These are phyloP conservation scores for Cronartium quercuum DNA, from an alignment of 1,284 basidiomycete genomes.

Conservation along the genomic window DNA sequence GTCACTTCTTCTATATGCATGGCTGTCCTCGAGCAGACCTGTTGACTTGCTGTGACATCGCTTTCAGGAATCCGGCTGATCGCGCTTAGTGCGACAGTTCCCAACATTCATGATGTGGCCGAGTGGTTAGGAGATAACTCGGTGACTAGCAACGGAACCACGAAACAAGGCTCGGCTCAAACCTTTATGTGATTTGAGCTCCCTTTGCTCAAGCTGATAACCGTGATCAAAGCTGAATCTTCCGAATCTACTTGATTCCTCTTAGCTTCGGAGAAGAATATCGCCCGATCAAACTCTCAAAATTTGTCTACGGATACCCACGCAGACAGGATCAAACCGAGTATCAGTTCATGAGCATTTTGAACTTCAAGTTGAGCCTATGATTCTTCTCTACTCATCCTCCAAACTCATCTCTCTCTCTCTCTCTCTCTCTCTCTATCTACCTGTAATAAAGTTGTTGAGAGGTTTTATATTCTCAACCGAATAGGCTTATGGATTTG, in stretches of 20 bases:
- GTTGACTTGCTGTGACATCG: conserved; percentile 1
- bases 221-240: background rate
- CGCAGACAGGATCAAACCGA: conserved; percentile 62
- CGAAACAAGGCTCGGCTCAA: conserved; percentile 46
- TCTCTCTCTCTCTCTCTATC: no score
- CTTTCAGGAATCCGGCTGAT: conserved; percentile 66
- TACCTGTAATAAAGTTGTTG: conserved; percentile 52
- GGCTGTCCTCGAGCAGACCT: background rate
- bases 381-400: background rate
- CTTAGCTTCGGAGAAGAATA: conserved; percentile 81
- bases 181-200: conserved; percentile 55
- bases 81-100: conserved; percentile 85
- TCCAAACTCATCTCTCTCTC: background rate
- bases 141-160: conserved; percentile 12
- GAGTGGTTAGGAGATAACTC: conserved; percentile 66
- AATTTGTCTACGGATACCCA: conserved; percentile 49
- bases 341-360: conserved; percentile 64
- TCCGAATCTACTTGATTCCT: background rate
- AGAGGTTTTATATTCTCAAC: conserved; percentile 48
- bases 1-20: background rate
- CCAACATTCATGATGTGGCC: conserved; percentile 85
- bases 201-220: conserved; percentile 57
- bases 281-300: conserved; percentile 69
- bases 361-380: conserved; percentile 69
- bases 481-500: conserved; percentile 59